phyloP scores from a whole-genome alignment of 164 flowering plant genomes.

The Malania oleifera region DNA sequence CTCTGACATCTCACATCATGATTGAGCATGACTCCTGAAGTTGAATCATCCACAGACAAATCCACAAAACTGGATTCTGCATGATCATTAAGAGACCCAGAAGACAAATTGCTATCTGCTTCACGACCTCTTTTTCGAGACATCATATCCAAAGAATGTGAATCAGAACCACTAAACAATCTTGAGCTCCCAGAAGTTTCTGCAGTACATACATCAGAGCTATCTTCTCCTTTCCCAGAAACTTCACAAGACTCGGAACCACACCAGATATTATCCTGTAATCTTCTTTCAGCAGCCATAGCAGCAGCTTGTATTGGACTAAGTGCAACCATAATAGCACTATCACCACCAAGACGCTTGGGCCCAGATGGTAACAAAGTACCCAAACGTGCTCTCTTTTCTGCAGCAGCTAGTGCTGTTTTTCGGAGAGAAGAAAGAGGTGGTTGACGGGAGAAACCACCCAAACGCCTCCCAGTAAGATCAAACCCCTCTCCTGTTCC shows the following conservation, averaged over 20 bases:
- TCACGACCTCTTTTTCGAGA: slow-evolving; percentile 38
- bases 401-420: slow-evolving; percentile 73
- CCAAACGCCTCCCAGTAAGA: slow-evolving; percentile 79
- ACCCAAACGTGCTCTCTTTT: slow-evolving; percentile 56
- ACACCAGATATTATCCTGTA: slow-evolving; percentile 94
- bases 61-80: slow-evolving; percentile 21
- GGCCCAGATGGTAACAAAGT: slow-evolving; percentile 82
- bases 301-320: slow-evolving; percentile 98
- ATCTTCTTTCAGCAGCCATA: slow-evolving; percentile 97
- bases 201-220: slow-evolving; percentile 14
- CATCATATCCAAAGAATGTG: slow-evolving; percentile 10
- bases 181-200: slow-evolving; percentile 29
- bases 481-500: slow-evolving; percentile 88
- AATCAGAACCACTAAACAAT: slow-evolving; percentile 7
- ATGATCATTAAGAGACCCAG: slow-evolving; percentile 9
- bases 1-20: slow-evolving; percentile 8
- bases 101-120: slow-evolving; percentile 10
- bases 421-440: slow-evolving; percentile 65
- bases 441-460: slow-evolving; percentile 71
- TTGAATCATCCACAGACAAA: slow-evolving; percentile 21
- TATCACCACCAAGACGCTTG: slow-evolving; percentile 87
- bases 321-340: slow-evolving; percentile 66
- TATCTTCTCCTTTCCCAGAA: slow-evolving; percentile 32
- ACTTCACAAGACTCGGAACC: slow-evolving; percentile 49
- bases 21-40: slow-evolving; percentile 13